Conservation (phyloP, 108 stramenopile genomes). For the Cylindrotheca fusiformis region DNA sequence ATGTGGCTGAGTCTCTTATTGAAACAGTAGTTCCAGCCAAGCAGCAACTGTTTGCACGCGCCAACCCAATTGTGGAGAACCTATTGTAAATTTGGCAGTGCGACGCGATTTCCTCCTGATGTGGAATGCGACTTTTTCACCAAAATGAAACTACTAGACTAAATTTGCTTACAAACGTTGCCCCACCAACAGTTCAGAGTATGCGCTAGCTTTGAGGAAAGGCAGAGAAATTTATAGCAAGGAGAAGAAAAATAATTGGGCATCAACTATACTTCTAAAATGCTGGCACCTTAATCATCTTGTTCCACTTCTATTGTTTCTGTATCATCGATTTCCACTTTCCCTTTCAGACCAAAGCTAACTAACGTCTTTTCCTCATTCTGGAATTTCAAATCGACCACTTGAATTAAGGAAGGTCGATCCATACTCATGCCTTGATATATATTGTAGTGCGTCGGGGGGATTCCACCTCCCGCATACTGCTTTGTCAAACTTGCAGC, state of each 20-base stretch:
- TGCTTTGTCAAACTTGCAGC: slow-evolving; percentile 44
- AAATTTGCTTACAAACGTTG: no score
- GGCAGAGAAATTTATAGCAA: not conserved
- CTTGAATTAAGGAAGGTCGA: slow-evolving; percentile 47
- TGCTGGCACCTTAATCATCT: no score
- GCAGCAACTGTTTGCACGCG: slow-evolving; percentile 63
- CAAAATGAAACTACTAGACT: not conserved
- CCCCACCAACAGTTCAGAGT: no score
- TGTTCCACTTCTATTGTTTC: slow-evolving; percentile 16
- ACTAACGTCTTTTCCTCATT: not conserved
- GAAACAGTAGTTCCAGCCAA: slow-evolving; percentile 61
- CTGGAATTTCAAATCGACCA: slow-evolving; percentile 21
- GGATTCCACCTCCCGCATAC: not conserved
- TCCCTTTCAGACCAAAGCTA: slow-evolving; percentile 26
- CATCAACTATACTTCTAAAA: no score
- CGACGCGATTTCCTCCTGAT: not conserved
- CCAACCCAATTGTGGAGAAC: slow-evolving; percentile 73
- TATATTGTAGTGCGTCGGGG: slow-evolving; percentile 38
- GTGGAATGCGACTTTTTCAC: not conserved
- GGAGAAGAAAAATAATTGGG: not conserved
- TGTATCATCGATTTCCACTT: slow-evolving; percentile 28
- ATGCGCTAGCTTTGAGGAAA: no score
- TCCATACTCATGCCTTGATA: slow-evolving; percentile 69
- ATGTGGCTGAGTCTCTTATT: slow-evolving; percentile 67
- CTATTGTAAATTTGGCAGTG: slow-evolving; percentile 33